A percentile compares a stretch with the other conserved stretches of the same genome.
Conservation (phyloP, 2,329 filamentous ascomycete species). For the Xylariomycetidae sp. region DNA sequence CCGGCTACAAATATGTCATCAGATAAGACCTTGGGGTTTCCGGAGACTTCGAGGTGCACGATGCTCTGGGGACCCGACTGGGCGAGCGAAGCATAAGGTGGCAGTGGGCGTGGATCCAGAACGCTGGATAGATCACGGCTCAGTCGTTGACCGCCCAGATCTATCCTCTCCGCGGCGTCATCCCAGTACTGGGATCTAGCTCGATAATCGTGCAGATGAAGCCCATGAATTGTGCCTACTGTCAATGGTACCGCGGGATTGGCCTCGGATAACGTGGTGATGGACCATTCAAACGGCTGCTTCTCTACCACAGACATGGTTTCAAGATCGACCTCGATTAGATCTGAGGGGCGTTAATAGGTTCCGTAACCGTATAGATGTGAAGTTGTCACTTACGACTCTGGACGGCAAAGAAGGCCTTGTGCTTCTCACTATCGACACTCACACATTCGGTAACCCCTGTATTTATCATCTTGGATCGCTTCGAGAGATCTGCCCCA, state of each 20-base stretch:
- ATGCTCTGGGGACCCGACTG: constrained; percentile 81
- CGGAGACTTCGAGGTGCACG: constrained; percentile 64
- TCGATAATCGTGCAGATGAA: constrained; percentile 80
- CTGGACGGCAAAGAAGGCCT: constrained; percentile 76
- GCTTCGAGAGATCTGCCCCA: constrained; percentile 38
- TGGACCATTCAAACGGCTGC: constrained; percentile 72
- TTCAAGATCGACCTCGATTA: constrained; percentile 78
- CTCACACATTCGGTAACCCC: constrained; percentile 78
- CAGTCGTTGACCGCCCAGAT: constrained; percentile 22
- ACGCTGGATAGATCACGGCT: constrained; percentile 33
- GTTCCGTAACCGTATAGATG: background rate
- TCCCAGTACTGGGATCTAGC: constrained; percentile 28
- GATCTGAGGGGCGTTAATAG: constrained; percentile 33
- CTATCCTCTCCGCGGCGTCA: constrained; percentile 33
- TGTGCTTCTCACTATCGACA: constrained; percentile 62
- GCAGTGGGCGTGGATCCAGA: constrained; percentile 48
- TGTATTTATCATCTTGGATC: constrained; percentile 64
- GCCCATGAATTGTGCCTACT: constrained; percentile 73
- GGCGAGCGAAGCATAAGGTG: constrained; percentile 65
- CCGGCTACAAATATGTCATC: constrained; percentile 85
- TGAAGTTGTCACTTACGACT: constrained; percentile 45
- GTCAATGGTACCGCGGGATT: constrained; percentile 67
- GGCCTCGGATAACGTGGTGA: constrained; percentile 75
- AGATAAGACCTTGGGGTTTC: constrained; percentile 50
- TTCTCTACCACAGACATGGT: constrained; percentile 66